These are phyloP conservation scores for Rhodotorula diobovata DNA, from an alignment of 768 basidiomycete genomes.

Conservation along the genomic window DNA sequence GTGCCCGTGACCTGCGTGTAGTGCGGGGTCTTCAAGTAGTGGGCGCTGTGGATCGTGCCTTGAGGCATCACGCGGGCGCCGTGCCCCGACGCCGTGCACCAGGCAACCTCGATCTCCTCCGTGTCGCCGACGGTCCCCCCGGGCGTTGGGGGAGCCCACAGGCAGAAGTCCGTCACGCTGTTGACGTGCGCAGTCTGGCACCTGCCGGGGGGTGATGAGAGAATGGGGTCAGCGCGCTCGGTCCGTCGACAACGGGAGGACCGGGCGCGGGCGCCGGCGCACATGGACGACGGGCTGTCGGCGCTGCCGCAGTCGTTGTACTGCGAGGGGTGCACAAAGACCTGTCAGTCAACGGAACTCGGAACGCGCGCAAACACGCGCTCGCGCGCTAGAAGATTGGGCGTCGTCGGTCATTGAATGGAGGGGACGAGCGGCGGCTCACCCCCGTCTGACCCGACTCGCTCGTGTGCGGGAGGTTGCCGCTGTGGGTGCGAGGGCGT, in stretches of 20 bases:
- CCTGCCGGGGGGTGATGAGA: neutral
- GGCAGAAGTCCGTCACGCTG: conserved; percentile 35
- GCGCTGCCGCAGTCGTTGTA: conserved; percentile 56
- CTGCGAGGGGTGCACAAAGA: neutral
- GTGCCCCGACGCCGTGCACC: conserved; percentile 45
- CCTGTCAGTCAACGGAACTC: too few species aligned
- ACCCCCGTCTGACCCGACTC: conserved; percentile 20
- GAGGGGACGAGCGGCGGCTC: neutral
- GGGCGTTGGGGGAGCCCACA: conserved; percentile 23
- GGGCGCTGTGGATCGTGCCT: conserved; percentile 49
- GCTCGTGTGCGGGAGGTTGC: conserved; percentile 11
- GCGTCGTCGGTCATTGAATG: too few species aligned
- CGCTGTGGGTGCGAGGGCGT: neutral
- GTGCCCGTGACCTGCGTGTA: conserved; percentile 51
- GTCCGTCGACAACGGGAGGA: neutral
- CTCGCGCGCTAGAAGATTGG: neutral
- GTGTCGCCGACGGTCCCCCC: conserved; percentile 46
- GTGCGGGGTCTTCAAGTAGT: conserved; percentile 68
- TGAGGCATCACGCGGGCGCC: conserved; percentile 42
- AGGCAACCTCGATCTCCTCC: conserved; percentile 48
- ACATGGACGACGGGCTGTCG: conserved; percentile 57
- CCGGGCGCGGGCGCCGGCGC: conserved; percentile 49
- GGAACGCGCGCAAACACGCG: too few species aligned
- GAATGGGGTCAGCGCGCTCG: too few species aligned
- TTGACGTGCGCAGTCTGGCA: conserved; percentile 33